Base-by-base conservation (phyloP, 192 early-diverging fungal genomes). In the Umbelopsis sp. region DNA sequence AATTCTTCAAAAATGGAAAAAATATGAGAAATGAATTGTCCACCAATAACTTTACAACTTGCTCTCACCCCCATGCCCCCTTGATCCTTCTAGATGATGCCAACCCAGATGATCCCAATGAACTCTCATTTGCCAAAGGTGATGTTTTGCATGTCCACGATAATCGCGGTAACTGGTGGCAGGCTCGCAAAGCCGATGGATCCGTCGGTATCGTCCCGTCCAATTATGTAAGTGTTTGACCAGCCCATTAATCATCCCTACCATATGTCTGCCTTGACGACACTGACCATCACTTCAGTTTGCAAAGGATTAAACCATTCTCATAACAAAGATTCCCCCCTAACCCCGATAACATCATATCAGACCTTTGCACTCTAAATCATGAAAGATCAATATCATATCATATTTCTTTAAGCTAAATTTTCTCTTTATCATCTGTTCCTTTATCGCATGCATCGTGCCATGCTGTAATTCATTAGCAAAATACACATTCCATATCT, bases 101-200 rank as follows among this genome's bases (percentile, higher is more conserved):
- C 29, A 97, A 93, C 81, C 88, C 90, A 0, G 91, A 92, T 25
- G 97, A 98, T 82, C 92, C 91, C 16, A 94, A 94, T 75, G 97
- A 98, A 77, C 76, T 98, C 9, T 91, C 91, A 7, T 95, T 97
- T 82, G 71, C 70, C 9, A 98, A 98, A 79, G 93, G 91, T 68
- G 95, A 97, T 66, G 71, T 90, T 25, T 75, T 98, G 77, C 91
- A 95, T 50, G 89, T 98, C 52, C 80, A 92, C 10, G 94, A 96
- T 77, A 94, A 88, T 74, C 91, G 91, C 81, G 97, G 97, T 77
- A 97, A 98, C 78, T 98, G 97, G 97, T 98, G 97, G 96, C 91
- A 96, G 79, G 95, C 94, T 65, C 88, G 89, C 69, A 92, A 91
- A 79, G 80, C 83, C 24, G 88, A 95, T 75, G 94, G 94, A 8